Evolutionary conservation across 352 stramenopile species (phyloP), one percentile per base, ranked within the genome.

Genomic region (Pythium sukuiense): DNA sequence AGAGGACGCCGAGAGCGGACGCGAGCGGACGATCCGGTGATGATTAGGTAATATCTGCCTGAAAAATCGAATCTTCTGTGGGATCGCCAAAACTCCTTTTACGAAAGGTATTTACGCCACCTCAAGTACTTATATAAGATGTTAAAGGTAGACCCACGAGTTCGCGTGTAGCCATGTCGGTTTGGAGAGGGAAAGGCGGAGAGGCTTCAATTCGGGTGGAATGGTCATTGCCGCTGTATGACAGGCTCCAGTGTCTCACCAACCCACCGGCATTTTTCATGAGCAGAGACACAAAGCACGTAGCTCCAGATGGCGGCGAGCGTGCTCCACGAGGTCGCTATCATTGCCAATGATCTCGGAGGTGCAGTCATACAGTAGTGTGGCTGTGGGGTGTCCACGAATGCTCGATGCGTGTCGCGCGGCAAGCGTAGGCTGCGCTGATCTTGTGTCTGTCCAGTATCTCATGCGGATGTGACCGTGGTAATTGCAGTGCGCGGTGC

Each of bases 31-130:
- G 58, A 48, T 20, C 11, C 4, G 6, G 16, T 6, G 14, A 26
- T 24, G 49, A 65, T 65, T 58, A 65, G 59, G 30, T 65, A 65
- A 65, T 58, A 59, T 27, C 20, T 20, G 27, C 18, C 35, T 9
- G 29, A 43, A 57, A 57, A 56, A 57, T 16, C 12, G 9, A 14
- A 41, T 33, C 43, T 57, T 57, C 50, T 24, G 50, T 57, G 27
- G n/a, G n/a, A n/a, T n/a, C 16, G 41, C 41, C 41, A 48, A 59
- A 66, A 59, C 12, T 43, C 41, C 24, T 59, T 66, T 66, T 66
- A 66, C 59, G 59, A 58, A 52, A 4, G 46, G 59, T 66, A 65
- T 65, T 65, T 65, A 65, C 59, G 48, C 48, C 2, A 4, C 20
- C 14, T 3, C 16, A 2, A 20, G 6, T 66, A 66, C 59, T 66